These are phyloP conservation scores for Apiospora koreana DNA, from an alignment of 2,329 filamentous ascomycete genomes.

Conservation along the genomic window DNA sequence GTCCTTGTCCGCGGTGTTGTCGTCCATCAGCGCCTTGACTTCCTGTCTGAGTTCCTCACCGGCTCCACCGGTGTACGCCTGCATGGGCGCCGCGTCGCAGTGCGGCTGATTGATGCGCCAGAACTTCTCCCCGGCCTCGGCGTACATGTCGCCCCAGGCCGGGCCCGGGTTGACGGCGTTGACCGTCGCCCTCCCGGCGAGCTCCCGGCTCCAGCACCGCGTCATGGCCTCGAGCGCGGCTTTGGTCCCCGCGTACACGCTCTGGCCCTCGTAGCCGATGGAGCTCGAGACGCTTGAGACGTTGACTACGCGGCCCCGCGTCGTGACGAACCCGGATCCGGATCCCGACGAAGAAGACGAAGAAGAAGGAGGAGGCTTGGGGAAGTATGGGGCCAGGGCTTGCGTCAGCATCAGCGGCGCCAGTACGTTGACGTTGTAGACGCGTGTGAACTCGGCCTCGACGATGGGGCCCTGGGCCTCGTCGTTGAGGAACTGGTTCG, in stretches of 20 bases:
- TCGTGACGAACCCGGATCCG: neutral
- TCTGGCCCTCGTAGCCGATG: conserved; percentile 24
- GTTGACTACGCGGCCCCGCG: conserved; percentile 27
- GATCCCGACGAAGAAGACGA: neutral
- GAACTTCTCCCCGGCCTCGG: conserved; percentile 13
- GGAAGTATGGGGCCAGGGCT: conserved; percentile 24
- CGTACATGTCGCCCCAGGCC: conserved; percentile 20
- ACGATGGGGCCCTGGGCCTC: conserved; percentile 36
- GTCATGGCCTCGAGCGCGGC: conserved; percentile 28
- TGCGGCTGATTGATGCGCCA: conserved; percentile 19
- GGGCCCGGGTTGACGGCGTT: conserved; percentile 31
- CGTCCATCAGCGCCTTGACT: neutral
- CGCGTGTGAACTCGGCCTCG: conserved; percentile 56
- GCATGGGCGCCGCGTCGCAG: conserved; percentile 17
- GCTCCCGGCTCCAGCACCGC: conserved; percentile 28
- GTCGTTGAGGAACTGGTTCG: conserved; percentile 56
- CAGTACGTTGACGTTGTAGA: conserved; percentile 64
- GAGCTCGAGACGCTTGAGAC: conserved; percentile 29
- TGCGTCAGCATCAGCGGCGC: conserved; percentile 26
- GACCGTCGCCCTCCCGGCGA: conserved; percentile 25
- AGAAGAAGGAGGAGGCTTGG: conserved; percentile 19
- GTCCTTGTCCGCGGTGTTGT: neutral
- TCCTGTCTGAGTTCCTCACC: neutral
- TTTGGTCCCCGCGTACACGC: conserved; percentile 30
- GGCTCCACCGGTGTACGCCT: conserved; percentile 10